Conservation (phyloP, 1,284 basidiomycete genomes). For the Laetiporus sulphureus region DNA sequence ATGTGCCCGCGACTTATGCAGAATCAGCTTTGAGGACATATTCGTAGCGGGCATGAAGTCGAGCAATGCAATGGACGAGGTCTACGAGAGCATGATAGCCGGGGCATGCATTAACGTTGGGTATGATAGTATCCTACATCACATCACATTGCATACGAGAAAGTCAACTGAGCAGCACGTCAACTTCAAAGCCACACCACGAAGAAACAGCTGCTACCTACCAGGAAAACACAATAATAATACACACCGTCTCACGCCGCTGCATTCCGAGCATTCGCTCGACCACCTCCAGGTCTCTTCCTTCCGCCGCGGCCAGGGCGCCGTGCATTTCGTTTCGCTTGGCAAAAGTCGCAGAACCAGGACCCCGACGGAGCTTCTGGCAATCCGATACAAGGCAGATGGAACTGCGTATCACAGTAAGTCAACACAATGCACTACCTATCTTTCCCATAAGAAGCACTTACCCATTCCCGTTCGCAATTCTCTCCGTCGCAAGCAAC, state of each 20-base stretch:
- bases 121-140: too few species aligned
- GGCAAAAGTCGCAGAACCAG: constrained; percentile 79
- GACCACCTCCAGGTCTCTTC: constrained; percentile 29
- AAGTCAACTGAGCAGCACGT: too few species aligned
- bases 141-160: too few species aligned
- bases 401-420: constrained; percentile 57
- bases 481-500: constrained; percentile 91
- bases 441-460: constrained; percentile 29
- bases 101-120: too few species aligned
- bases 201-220: background rate
- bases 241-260: constrained; percentile 6
- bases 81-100: too few species aligned
- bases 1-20: too few species aligned
- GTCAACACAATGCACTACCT: background rate
- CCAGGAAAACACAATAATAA: background rate
- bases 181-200: too few species aligned
- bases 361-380: constrained; percentile 65
- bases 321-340: constrained; percentile 40
- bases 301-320: constrained; percentile 43
- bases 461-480: constrained; percentile 92
- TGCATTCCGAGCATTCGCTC: constrained; percentile 13
- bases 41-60: too few species aligned
- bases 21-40: too few species aligned
- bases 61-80: too few species aligned
- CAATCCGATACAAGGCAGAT: constrained; percentile 75